Evolutionary conservation across 495 filamentous ascomycete species (phyloP), one percentile per base, ranked within the genome.

Genomic region (Astrocystis sublimbata): DNA sequence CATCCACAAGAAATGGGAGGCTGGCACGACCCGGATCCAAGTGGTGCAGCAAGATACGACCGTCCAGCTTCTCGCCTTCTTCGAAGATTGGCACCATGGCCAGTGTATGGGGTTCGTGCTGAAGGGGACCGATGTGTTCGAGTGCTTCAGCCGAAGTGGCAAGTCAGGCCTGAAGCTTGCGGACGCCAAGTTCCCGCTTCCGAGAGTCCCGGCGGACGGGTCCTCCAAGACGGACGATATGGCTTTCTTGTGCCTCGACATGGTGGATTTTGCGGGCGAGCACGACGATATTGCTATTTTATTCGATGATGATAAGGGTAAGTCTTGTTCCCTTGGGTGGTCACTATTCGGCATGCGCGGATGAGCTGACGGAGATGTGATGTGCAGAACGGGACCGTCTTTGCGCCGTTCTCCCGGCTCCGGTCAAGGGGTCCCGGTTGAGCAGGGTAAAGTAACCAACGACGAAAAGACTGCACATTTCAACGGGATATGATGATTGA

Each of bases 1-100:
- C 0, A 91, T 93, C 51, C 86, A 92, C 74, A 96, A 96, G 76
- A 92, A 90, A 71, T 93, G 91, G 90, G 90, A 93, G 67, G 89
- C 92, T 2, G 83, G 78, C 10, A 76, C 78, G 33, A 88, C 89
- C 12, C 85, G 92, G 15, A 76, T 97, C 23, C 92, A 96, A 72
- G 77, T 97, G 38, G 83, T 97, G 23, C 80, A 84, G 57, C 88
- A 88, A 47, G 87, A 89, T 42, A 89, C 85, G 70, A 81, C 86
- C 30, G 73, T 86, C 3, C 91, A 96, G 67, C 74, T 97, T 17
- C 73, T 93, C 7, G 91, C 87, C 28, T 97, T 94, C 76, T 92
- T 96, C 69, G 82, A 88, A 51, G 88, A 90, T 52, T 96, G 93
- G 73, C 83, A 83, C 49, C 89, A 93, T 65, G 92, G 91, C 7